Evolutionary conservation across 1,284 basidiomycete species (phyloP), one percentile per base, ranked within the genome.

Genomic region (Porogramme epimiltina): DNA sequence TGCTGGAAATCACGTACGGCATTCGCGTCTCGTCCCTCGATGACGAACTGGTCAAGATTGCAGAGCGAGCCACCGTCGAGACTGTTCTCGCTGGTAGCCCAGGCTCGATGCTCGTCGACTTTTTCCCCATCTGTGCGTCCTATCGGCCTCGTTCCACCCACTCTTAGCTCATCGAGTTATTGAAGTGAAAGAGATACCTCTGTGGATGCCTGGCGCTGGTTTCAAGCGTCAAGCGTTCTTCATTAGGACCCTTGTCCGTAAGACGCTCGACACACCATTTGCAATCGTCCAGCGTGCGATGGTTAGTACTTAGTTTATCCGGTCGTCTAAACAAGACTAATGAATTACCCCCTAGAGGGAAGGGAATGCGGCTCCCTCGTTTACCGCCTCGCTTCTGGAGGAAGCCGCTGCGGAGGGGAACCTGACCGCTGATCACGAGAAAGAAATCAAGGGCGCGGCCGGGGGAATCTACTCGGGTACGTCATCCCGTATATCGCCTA

Each of bases 21-120:
- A 55, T 59, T 34, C 50, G 49, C 11, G 57, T 65, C 10, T 56
- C 52, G 1, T 58, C 56, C 1, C n/a, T 60, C 19, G 46, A 60
- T 33, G 66, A 66, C 47, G 36, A 42, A 1, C 55, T 55, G 23
- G 58, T 67, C n/a, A 47, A 48, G 15, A 41, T 64, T 5, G 62
- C 61, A 9, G 66, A 65, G 26, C 45, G 53, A n/a, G 56, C 61
- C 1, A 57, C 61, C 3, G 53, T 44, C 1, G 59, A 57, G 38
- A 62, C 58, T 4, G 56, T 60, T 3, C 39, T 51, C 23, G 58
- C 56, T 13, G 64, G 62, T 6, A 60, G 60, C 31, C 56, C 60
- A 2, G 67, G 62, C 16, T 59, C 60, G 26, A 58, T 62, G 51
- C 55, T 66, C 4, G 64, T 66, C 13, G 66, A 66, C 49, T 64